Base-by-base conservation (phyloP, 306 rosid species). In the Malus sylvestris region DNA sequence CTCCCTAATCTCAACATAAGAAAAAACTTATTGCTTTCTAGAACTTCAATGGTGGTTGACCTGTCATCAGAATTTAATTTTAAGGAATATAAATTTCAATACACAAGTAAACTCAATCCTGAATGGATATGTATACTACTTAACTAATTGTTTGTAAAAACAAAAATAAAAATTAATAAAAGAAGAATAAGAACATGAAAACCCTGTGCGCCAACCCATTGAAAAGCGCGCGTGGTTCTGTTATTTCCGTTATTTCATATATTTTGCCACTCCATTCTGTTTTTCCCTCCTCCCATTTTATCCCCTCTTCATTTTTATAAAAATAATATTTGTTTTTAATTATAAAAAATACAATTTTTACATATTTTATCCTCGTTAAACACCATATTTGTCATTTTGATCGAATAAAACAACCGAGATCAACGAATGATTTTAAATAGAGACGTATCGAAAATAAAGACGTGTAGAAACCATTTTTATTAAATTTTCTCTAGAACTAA, bases 151-250 rank as follows among this genome's bases (percentile, higher is more conserved):
- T 61, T 23, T 61, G 35, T 20, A 1, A 74, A 32, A 8, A 20
- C 32, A 80, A 4, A 83, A 78, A 62, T 1, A 6, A 19, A 81
- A 78, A 62, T 3, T 5, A 55, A 55, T 7, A 55, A 55, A 55
- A 18, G 22, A 53, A 53, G 10, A 18, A 73, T 22, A 10, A 22
- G 13, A 29, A 22, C 4, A 44, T 46, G 70, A 70, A 66, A 25
- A 61, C 72, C 35, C 60, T 19, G 10, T 64, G 35, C 62, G 12
- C 20, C 11, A 25, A 22, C 20, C 16, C 20, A 8, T 69, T 64
- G 72, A 10, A 49, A 69, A 76, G 25, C 27, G 93, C 86, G 87
- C 81, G 88, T 87, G 89, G 86, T 79, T 83, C 86, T 76, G 93
- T 86, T 85, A 83, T 74, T 68, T 85, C 78, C 38, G 84, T 85